Evolutionary conservation across 176 grass and related monocot genomes (phyloP).

Genomic region (Metroxylon sagu): DNA sequence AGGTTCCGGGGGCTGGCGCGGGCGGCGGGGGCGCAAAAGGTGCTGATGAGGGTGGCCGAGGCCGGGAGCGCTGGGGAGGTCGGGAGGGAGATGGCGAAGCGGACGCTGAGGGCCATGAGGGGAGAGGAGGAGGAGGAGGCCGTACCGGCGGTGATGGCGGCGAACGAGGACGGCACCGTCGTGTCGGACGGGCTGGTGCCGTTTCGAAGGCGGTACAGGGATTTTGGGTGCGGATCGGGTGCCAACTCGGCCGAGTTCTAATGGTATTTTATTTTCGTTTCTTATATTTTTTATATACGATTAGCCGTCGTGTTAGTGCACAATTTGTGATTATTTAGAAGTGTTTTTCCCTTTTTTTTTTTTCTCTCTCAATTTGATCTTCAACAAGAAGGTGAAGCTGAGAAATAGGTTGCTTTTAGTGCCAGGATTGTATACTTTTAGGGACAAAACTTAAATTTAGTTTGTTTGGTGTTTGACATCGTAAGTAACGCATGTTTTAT

Average conservation of each 20-base stretch:
- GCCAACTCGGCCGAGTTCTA: conserved; percentile 4
- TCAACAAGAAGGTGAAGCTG: too few relatives aligned
- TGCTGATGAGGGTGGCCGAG: conserved; percentile 40
- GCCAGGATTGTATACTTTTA: too few relatives aligned
- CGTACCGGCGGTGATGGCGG: neutral
- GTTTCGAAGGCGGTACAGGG: conserved; percentile 32
- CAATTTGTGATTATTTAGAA: too few relatives aligned
- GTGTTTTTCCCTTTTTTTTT: too few relatives aligned
- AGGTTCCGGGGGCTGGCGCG: conserved; percentile 73
- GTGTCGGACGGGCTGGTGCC: conserved; percentile 53
- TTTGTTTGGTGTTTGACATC: too few relatives aligned
- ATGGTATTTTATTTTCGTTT: neutral
- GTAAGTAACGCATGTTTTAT: too few relatives aligned
- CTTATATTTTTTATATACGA: too few relatives aligned
- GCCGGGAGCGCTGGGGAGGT: conserved; percentile 20
- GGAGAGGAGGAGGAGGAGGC: conserved; percentile 39
- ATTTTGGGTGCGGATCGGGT: conserved; percentile 3
- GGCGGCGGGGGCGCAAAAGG: conserved; percentile 46
- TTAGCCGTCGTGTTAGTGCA: too few relatives aligned
- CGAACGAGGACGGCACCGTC: conserved; percentile 35
- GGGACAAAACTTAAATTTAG: too few relatives aligned
- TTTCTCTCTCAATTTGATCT: too few relatives aligned
- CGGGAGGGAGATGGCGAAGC: conserved; percentile 55
- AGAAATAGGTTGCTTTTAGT: too few relatives aligned
- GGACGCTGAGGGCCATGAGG: conserved; percentile 50